A percentile compares a stretch with the other conserved stretches of the same genome.
phyloP scores from a whole-genome alignment of 2,329 filamentous ascomycete genomes.

The Dichotomopilus funicola region DNA sequence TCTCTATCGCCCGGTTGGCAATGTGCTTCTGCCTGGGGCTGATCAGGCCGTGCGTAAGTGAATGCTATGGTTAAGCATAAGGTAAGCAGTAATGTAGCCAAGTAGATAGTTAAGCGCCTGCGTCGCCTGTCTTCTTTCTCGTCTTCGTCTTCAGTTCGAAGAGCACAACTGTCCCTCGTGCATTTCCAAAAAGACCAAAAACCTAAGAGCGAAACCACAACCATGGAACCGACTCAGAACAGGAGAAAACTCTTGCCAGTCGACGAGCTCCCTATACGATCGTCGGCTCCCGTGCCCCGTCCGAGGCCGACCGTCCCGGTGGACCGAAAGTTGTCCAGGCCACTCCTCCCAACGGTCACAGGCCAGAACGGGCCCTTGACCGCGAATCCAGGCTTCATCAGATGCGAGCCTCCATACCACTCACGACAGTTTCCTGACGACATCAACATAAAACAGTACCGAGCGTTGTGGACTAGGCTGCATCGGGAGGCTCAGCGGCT shows the following conservation, averaged over 20 bases:
- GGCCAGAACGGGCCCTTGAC: constrained; percentile 1
- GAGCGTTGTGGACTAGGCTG: constrained; percentile 1
- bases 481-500: too few relatives aligned
- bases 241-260: neutral
- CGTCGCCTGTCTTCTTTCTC: neutral
- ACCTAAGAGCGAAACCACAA: neutral
- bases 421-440: neutral
- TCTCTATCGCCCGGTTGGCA: too few relatives aligned
- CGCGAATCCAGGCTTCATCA: neutral
- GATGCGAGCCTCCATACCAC: neutral
- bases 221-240: neutral
- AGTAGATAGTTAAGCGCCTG: neutral
- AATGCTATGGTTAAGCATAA: neutral
- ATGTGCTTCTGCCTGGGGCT: neutral
- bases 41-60: neutral
- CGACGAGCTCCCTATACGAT: neutral
- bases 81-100: too few relatives aligned
- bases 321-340: neutral
- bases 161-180: neutral
- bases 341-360: neutral
- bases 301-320: neutral
- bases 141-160: neutral
- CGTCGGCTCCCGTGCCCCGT: constrained; percentile 1
- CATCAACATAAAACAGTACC: neutral
- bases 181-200: neutral